These are phyloP conservation scores for Mucor indicus DNA, from an alignment of 371 early-diverging fungal genomes.

Conservation along the genomic window DNA sequence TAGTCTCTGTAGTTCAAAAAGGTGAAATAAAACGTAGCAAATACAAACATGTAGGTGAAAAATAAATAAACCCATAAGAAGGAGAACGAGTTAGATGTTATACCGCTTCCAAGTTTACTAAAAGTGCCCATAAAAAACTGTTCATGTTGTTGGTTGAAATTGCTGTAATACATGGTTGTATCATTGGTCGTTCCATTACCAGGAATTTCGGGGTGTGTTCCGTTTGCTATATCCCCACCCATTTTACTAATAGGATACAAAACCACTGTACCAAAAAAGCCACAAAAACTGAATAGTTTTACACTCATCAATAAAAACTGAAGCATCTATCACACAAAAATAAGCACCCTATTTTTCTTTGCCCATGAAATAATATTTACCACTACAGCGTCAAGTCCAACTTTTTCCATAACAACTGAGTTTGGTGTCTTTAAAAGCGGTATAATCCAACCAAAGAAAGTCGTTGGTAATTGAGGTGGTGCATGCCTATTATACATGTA, in stretches of 20 bases:
- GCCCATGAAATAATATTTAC: slow-evolving; percentile 15
- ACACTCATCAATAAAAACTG: slow-evolving; percentile 52
- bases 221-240: slow-evolving; percentile 42
- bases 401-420: slow-evolving; percentile 55
- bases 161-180: not conserved
- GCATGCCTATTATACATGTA: slow-evolving; percentile 35
- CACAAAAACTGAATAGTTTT: slow-evolving; percentile 48
- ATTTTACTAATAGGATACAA: slow-evolving; percentile 45
- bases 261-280: slow-evolving; percentile 48
- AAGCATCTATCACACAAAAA: slow-evolving; percentile 29
- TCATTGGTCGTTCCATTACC: slow-evolving; percentile 1
- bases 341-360: not conserved
- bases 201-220: slow-evolving; percentile 20
- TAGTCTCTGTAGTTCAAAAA: slow-evolving; percentile 62
- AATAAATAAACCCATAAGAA: slow-evolving; percentile 56
- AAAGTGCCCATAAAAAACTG: slow-evolving; percentile 3
- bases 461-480: slow-evolving; percentile 46
- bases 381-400: slow-evolving; percentile 70
- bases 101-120: not conserved
- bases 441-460: slow-evolving; percentile 64
- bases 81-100: slow-evolving; percentile 21
- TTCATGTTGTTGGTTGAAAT: not conserved
- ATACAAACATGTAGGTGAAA: slow-evolving; percentile 63
- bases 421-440: slow-evolving; percentile 55
- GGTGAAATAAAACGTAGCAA: slow-evolving; percentile 57